Percentiles rank a stretch among this genome's conserved stretches.
phyloP scores from a whole-genome alignment of 2,329 filamentous ascomycete genomes.

The Aspergillus jensenii region DNA sequence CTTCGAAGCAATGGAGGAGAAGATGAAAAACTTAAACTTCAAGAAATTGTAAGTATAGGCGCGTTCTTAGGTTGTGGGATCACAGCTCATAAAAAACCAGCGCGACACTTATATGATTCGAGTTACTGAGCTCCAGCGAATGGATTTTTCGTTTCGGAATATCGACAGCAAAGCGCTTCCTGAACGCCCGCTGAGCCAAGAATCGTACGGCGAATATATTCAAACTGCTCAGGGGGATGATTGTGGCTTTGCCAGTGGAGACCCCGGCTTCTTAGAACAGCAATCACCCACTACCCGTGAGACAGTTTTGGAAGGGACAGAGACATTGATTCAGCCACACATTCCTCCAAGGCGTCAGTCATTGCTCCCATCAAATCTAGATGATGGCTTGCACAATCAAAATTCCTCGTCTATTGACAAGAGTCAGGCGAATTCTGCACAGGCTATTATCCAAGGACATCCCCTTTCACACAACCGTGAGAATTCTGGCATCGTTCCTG shows the following conservation, averaged over 20 bases:
- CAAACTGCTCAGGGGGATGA: conserved; percentile 37
- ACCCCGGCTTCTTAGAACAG: conserved; percentile 51
- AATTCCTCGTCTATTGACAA: conserved; percentile 22
- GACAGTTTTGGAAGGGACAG: conserved; percentile 24
- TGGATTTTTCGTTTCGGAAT: conserved; percentile 54
- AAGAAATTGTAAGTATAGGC: conserved; percentile 75
- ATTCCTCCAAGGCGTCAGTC: conserved; percentile 41
- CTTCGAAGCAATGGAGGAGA: conserved; percentile 79
- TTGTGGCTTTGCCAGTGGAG: conserved; percentile 49
- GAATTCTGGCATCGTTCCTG: neutral
- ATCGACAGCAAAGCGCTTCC: conserved; percentile 73
- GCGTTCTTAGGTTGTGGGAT: conserved; percentile 1
- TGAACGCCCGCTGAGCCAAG: conserved; percentile 64
- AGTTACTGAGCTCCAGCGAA: conserved; percentile 79
- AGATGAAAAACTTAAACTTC: conserved; percentile 77
- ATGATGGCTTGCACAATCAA: conserved; percentile 25
- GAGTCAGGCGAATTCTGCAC: conserved; percentile 46
- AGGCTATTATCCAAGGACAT: conserved; percentile 14
- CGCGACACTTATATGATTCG: conserved; percentile 86
- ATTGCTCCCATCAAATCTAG: conserved; percentile 35
- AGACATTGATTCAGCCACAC: conserved; percentile 26
- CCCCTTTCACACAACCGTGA: neutral
- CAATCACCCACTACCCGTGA: conserved; percentile 41
- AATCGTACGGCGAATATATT: conserved; percentile 46
- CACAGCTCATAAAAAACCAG: conserved; percentile 45